Conservation (phyloP, 2,329 filamentous ascomycete species). For the Thyridium curvatum region DNA sequence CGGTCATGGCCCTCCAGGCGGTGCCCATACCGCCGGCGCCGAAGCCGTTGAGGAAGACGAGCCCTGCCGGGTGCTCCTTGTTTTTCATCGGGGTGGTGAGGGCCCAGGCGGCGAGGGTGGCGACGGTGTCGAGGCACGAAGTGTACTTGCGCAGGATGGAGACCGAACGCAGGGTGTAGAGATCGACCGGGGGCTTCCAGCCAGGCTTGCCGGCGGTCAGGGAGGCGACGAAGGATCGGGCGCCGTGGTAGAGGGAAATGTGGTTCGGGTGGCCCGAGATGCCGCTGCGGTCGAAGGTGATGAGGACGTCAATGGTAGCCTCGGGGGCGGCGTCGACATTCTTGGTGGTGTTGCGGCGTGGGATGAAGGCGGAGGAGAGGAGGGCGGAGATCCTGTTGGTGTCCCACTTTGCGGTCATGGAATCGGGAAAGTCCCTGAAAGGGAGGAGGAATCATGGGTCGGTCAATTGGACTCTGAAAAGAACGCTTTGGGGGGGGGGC, state of each 20-base stretch:
- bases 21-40: conserved; percentile 43
- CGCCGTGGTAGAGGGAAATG: conserved; percentile 79
- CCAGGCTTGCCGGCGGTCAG: conserved; percentile 60
- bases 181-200: conserved; percentile 66
- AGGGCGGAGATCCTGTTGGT: conserved; percentile 62
- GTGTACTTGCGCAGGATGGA: conserved; percentile 74
- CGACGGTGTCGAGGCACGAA: conserved; percentile 67
- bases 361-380: conserved; percentile 68
- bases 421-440: conserved; percentile 70
- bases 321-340: conserved; percentile 27
- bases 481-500: not conserved
- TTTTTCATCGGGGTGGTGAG: conserved; percentile 25
- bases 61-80: conserved; percentile 45
- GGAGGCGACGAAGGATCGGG: conserved; percentile 61
- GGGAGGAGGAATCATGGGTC: not conserved
- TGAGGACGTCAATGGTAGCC: conserved; percentile 67
- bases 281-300: conserved; percentile 83
- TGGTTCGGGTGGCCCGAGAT: conserved; percentile 92
- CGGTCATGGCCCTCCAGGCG: conserved; percentile 82
- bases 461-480: too few species aligned
- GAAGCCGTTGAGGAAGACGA: conserved; percentile 66
- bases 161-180: conserved; percentile 79
- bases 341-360: conserved; percentile 40
- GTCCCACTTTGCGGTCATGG: conserved; percentile 78
- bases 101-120: conserved; percentile 57